Conservation (phyloP, 345 rosid genomes). For the Eucalyptus coolabah region DNA sequence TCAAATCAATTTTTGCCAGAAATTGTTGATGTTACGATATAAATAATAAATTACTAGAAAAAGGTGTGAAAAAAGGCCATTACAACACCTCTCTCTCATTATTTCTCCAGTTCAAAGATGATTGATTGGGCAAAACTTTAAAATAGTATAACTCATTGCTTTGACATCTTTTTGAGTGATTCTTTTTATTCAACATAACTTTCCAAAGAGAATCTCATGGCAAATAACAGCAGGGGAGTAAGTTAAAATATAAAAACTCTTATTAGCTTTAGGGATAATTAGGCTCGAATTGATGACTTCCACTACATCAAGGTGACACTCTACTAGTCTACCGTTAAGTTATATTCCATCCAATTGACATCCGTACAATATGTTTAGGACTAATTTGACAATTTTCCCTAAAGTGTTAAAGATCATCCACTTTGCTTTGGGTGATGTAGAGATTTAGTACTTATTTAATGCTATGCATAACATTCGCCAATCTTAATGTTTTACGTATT, state of each 20-base stretch:
- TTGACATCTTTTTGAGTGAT: not conserved
- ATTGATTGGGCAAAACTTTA: not conserved
- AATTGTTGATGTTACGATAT: rapidly evolving
- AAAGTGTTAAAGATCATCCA: not conserved
- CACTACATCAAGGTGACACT: not conserved
- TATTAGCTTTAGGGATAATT: not conserved
- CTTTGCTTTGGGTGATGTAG: not conserved
- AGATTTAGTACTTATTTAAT: not conserved
- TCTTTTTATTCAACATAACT: not conserved
- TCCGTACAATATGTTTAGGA: not conserved
- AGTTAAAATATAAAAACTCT: not conserved
- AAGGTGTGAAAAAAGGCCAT: not conserved
- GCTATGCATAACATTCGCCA: not conserved
- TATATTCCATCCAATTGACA: not conserved
- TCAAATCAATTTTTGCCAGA: rapidly evolving
- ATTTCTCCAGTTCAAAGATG: not conserved
- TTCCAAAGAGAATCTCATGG: not conserved
- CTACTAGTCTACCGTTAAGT: rapidly evolving
- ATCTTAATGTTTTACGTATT: not conserved
- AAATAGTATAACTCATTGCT: not conserved
- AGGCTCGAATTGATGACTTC: not conserved
- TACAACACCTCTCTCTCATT: not conserved
- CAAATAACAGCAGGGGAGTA: not conserved
- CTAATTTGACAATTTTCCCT: not conserved
- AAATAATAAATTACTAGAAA: not conserved